phyloP scores from a whole-genome alignment of 306 rosid species.

The Acacia melanoxylon region DNA sequence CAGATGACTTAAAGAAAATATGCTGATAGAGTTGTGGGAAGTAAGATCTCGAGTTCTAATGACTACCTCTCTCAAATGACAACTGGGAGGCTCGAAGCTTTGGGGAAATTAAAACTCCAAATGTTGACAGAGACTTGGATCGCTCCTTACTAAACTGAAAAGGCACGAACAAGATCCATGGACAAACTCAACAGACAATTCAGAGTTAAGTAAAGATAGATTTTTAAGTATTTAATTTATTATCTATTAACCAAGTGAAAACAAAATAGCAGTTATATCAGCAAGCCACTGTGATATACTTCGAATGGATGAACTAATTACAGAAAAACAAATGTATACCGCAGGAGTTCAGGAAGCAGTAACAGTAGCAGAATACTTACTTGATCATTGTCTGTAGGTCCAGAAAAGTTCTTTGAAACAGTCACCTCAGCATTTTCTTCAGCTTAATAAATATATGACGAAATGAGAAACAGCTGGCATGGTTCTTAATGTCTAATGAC shows the following conservation, averaged over 20 bases:
- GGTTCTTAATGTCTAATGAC: conserved; percentile 21
- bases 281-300: conserved; percentile 12
- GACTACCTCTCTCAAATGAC: conserved; percentile 80
- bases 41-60: conserved; percentile 23
- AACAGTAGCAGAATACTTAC: conserved; percentile 37
- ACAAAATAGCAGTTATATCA: conserved; percentile 23
- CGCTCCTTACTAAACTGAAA: conserved; percentile 67
- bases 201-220: conserved; percentile 2
- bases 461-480: conserved; percentile 26
- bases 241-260: conserved; percentile 7
- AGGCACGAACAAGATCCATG: conserved; percentile 22
- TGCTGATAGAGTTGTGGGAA: background rate
- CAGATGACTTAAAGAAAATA: conserved; percentile 5
- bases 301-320: conserved; percentile 17
- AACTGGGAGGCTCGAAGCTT: conserved; percentile 82
- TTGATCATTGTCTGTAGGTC: conserved; percentile 44
- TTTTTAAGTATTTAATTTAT: conserved; percentile 7
- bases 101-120: conserved; percentile 85
- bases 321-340: conserved; percentile 2
- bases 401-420: conserved; percentile 25
- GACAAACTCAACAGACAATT: conserved; percentile 26
- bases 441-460: conserved; percentile 23
- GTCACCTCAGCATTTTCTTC: conserved; percentile 38
- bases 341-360: background rate
- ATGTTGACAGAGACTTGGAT: conserved; percentile 59